A percentile compares a stretch with the other conserved stretches of the same genome.
Evolutionary conservation across 2,329 filamentous ascomycete species (phyloP).

Genomic region (Sclerotinia trifoliorum): DNA sequence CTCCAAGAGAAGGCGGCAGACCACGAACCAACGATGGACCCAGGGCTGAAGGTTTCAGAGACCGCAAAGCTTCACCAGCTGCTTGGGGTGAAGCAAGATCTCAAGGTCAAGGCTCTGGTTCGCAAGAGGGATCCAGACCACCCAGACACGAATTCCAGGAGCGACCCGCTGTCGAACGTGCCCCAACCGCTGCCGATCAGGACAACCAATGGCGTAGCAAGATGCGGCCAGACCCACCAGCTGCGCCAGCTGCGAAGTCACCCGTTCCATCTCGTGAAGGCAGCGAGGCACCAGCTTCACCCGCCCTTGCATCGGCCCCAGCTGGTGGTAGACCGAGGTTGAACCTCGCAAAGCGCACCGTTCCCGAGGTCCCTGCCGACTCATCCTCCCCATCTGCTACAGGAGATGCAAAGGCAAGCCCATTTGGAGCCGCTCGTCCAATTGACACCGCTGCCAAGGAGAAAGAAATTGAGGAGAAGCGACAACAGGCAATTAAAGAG

Average conservation of each 20-base stretch:
- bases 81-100: constrained; percentile 69
- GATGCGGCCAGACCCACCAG: constrained; percentile 75
- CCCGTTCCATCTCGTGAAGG: constrained; percentile 68
- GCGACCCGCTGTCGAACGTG: constrained; percentile 64
- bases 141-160: constrained; percentile 76
- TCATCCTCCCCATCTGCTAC: constrained; percentile 49
- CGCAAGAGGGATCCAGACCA: constrained; percentile 75
- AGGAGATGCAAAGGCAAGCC: constrained; percentile 79
- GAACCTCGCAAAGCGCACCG: constrained; percentile 87
- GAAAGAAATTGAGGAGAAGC: constrained; percentile 86
- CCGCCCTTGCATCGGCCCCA: constrained; percentile 56
- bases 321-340: constrained; percentile 69
- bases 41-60: constrained; percentile 56
- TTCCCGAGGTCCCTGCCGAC: constrained; percentile 64
- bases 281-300: constrained; percentile 74
- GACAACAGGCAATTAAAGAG: constrained; percentile 68
- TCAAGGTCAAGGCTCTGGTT: constrained; percentile 40
- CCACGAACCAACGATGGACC: constrained; percentile 60
- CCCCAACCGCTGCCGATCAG: constrained; percentile 82
- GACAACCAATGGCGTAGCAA: constrained; percentile 90
- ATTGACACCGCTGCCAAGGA: constrained; percentile 92
- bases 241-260: constrained; percentile 50
- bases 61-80: constrained; percentile 67
- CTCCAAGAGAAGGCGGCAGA: constrained; percentile 57
- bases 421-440: constrained; percentile 88